Percentiles rank a stretch among this genome's conserved stretches.
These are phyloP conservation scores for Mycena rebaudengoi DNA, from an alignment of 768 basidiomycete genomes.

Conservation along the genomic window DNA sequence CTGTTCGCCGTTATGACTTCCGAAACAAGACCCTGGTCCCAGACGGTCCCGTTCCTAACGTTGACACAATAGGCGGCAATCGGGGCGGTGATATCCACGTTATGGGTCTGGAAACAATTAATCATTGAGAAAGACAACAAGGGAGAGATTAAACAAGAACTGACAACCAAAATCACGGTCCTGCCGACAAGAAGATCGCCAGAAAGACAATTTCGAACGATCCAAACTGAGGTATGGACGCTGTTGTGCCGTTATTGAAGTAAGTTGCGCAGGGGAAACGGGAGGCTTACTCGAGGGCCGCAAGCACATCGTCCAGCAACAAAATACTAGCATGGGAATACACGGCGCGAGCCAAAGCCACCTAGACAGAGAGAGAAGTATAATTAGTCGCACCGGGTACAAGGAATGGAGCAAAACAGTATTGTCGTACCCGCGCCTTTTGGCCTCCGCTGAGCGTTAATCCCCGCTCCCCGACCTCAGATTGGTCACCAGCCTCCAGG, in stretches of 20 bases:
- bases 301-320: constrained; percentile 56
- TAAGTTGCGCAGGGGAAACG: constrained; percentile 28
- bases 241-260: not conserved
- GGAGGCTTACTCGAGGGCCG: constrained; percentile 45
- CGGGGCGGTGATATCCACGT: constrained; percentile 50
- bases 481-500: constrained; percentile 43
- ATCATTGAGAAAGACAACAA: not conserved
- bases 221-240: constrained; percentile 59
- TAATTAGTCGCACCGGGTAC: not conserved
- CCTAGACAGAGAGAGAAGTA: too few relatives aligned
- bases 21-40: not conserved
- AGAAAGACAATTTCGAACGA: constrained; percentile 56
- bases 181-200: constrained; percentile 49
- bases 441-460: constrained; percentile 47
- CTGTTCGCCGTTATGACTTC: not conserved
- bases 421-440: constrained; percentile 54
- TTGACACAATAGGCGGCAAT: constrained; percentile 44
- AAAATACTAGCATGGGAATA: constrained; percentile 52
- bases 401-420: not conserved
- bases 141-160: not conserved
- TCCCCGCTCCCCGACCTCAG: constrained; percentile 62
- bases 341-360: constrained; percentile 46
- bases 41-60: not conserved
- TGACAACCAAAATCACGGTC: constrained; percentile 49
- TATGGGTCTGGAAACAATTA: constrained; percentile 44